Percentiles rank a stretch among this genome's conserved stretches.
These are phyloP conservation scores for Lagerstroemia speciosa DNA, from an alignment of 345 rosid species.

Conservation along the genomic window DNA sequence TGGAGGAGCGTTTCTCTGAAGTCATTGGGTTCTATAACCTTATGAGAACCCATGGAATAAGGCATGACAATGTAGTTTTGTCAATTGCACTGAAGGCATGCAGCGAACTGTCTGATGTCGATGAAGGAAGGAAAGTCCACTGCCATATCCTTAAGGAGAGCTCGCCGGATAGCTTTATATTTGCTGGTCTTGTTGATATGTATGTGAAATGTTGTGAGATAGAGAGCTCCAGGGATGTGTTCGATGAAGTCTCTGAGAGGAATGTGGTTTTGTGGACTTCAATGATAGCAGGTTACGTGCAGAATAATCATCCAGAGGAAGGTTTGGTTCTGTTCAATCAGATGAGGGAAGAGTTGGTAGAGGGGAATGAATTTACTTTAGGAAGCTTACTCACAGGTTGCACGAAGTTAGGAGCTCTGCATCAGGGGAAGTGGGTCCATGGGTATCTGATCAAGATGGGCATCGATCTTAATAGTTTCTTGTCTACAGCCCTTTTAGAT, in stretches of 20 bases:
- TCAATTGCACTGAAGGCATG: constrained; percentile 67
- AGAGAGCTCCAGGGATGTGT: constrained; percentile 34
- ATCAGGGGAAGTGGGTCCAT: constrained; percentile 70
- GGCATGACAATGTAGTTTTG: constrained; percentile 40
- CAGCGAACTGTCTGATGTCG: constrained; percentile 18
- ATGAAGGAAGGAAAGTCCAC: constrained; percentile 36
- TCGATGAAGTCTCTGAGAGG: constrained; percentile 29
- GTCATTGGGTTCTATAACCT: constrained; percentile 28
- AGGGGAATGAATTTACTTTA: constrained; percentile 48
- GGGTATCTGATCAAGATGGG: constrained; percentile 55
- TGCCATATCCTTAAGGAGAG: constrained; percentile 47
- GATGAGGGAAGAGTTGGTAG: constrained; percentile 48
- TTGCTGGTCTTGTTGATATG: constrained; percentile 70
- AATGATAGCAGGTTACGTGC: constrained; percentile 75
- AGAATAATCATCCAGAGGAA: constrained; percentile 37
- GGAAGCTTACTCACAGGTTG: constrained; percentile 64
- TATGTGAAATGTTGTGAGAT: constrained; percentile 61
- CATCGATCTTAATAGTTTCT: constrained; percentile 38
- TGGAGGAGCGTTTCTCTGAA: constrained; percentile 32
- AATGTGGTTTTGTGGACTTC: constrained; percentile 85
- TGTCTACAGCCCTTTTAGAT: constrained; percentile 53
- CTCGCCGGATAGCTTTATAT: constrained; percentile 43
- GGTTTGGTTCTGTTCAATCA: constrained; percentile 53
- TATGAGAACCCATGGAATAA: constrained; percentile 25
- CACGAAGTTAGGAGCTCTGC: constrained; percentile 52